Evolutionary conservation across 1,284 basidiomycete genomes (phyloP).

Genomic region (Moesziomyces sp.): DNA sequence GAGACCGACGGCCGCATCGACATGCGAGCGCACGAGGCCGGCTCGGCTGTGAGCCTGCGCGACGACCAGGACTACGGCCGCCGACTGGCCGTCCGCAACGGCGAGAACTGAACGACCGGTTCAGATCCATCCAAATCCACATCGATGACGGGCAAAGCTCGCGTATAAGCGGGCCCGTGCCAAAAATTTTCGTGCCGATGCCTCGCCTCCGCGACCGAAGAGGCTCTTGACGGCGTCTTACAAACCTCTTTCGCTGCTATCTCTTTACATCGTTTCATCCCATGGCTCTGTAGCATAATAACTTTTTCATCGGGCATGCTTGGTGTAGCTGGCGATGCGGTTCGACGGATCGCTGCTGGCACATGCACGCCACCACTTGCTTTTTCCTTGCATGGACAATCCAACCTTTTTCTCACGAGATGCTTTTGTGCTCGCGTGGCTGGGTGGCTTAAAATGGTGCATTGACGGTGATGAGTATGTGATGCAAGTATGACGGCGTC

Average conservation of each 20-base stretch:
- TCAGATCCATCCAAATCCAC: background rate
- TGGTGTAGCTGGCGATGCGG: background rate
- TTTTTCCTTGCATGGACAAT: constrained; percentile 2
- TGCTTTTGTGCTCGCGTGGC: background rate
- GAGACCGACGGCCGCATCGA: constrained; percentile 53
- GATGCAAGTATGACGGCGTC: too few relatives aligned
- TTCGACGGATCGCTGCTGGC: background rate
- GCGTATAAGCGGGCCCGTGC: background rate
- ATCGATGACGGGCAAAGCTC: background rate
- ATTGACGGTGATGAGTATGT: background rate
- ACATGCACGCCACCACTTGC: background rate
- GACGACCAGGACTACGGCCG: constrained; percentile 60
- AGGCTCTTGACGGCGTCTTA: background rate
- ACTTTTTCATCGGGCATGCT: background rate
- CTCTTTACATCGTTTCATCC: background rate
- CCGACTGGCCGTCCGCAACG: constrained; percentile 49
- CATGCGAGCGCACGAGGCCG: constrained; percentile 39
- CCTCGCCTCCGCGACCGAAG: background rate
- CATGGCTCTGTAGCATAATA: constrained; percentile 1
- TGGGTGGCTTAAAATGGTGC: background rate
- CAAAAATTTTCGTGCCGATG: background rate
- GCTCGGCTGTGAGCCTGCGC: constrained; percentile 36
- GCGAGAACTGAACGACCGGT: constrained; percentile 5
- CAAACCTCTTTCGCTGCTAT: background rate
- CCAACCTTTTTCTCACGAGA: background rate